Percentiles rank a stretch among this genome's conserved stretches.
Conservation (phyloP, 257 asterid species). For the Rehmannia glutinosa region DNA sequence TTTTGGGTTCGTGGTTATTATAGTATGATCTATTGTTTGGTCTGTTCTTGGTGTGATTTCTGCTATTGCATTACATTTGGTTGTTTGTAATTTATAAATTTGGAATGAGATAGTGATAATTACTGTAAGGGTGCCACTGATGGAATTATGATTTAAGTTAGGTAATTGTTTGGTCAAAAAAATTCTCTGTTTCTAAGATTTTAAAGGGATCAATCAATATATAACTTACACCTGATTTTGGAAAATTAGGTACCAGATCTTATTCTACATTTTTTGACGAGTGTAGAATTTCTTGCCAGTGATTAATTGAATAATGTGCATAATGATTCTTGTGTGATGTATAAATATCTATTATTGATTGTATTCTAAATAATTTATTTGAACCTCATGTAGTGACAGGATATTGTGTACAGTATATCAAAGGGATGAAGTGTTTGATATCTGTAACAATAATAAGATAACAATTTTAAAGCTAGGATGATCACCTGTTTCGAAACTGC, state of each 20-base stretch:
- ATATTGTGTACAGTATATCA: too few species aligned
- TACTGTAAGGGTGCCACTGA: not conserved
- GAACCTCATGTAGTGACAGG: too few species aligned
- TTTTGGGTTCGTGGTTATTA: not conserved
- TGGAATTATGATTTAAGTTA: constrained; percentile 3
- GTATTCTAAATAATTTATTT: not conserved
- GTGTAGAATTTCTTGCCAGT: not conserved
- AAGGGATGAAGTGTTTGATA: too few species aligned
- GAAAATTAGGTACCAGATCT: constrained; percentile 9
- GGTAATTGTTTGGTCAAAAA: constrained; percentile 5
- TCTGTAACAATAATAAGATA: too few species aligned
- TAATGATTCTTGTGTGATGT: too few species aligned
- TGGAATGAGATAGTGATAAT: not conserved
- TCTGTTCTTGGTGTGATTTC: constrained; percentile 4
- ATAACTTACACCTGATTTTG: not conserved
- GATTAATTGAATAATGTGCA: constrained; percentile 16
- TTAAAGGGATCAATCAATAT: not conserved
- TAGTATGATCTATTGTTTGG: constrained; percentile 17
- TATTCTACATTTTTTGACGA: constrained; percentile 4
- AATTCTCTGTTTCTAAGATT: not conserved
- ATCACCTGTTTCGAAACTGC: too few species aligned
- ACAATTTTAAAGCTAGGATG: too few species aligned
- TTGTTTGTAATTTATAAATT: constrained; percentile 21
- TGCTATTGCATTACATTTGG: not conserved
- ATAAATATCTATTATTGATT: not conserved